A percentile compares a stretch with the other conserved stretches of the same genome.
Evolutionary conservation across 306 rosid genomes (phyloP).

Genomic region (Arachis hypogaea): DNA sequence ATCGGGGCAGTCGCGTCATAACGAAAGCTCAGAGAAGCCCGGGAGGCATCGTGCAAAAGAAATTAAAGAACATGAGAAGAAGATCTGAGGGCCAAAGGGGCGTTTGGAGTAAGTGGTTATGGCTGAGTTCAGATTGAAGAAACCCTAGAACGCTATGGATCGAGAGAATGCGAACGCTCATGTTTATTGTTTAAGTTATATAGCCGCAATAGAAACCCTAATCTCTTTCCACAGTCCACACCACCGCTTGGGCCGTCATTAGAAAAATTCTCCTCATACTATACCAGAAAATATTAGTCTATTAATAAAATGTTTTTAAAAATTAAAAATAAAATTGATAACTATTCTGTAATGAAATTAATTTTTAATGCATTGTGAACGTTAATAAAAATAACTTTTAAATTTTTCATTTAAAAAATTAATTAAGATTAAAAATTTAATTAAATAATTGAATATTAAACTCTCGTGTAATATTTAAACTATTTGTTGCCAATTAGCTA

Average conservation of each 20-base stretch:
- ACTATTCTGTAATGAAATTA: no score
- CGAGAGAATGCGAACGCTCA: accelerated
- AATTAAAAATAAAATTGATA: not conserved
- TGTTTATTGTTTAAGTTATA: slow-evolving; percentile 16
- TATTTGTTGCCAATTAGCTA: no score
- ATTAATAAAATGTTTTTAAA: no score
- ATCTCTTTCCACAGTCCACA: not conserved
- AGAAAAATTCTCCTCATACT: not conserved
- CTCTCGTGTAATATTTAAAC: no score
- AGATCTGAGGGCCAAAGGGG: not conserved
- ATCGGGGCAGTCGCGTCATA: slow-evolving; percentile 43
- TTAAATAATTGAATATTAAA: no score
- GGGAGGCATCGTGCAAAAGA: slow-evolving; percentile 46
- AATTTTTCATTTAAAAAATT: no score
- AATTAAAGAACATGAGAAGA: not conserved
- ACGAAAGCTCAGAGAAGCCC: slow-evolving; percentile 36
- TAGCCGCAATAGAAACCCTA: slow-evolving; percentile 28
- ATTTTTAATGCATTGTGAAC: no score
- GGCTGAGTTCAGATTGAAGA: not conserved
- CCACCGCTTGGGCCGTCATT: not conserved
- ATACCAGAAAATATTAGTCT: no score
- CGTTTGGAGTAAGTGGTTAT: accelerated
- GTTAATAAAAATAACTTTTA: no score
- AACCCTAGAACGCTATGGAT: not conserved
- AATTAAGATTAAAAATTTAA: no score